Evolutionary conservation across 345 rosid species (phyloP).

Genomic region (Pistacia atlantica): DNA sequence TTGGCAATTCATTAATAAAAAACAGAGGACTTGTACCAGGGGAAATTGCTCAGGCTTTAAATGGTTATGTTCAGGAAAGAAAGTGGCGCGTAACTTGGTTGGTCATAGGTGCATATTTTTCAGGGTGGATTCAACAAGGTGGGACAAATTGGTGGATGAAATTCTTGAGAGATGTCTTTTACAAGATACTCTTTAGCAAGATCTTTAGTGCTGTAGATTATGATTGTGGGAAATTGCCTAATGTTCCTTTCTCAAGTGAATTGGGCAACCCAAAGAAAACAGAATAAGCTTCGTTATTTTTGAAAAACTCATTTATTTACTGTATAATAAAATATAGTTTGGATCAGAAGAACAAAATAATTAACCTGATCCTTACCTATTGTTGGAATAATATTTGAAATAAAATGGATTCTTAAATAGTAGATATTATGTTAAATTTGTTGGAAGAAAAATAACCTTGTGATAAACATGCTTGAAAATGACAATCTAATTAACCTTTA

Average conservation of each 20-base stretch:
- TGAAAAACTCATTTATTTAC: too few relatives aligned
- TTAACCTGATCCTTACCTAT: too few relatives aligned
- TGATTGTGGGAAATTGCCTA: conserved; percentile 44
- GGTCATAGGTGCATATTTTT: conserved; percentile 28
- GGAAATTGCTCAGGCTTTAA: conserved; percentile 21
- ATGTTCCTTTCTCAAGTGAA: background rate
- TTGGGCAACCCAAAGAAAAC: background rate
- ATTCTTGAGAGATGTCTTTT: conserved; percentile 35
- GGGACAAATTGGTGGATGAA: conserved; percentile 35
- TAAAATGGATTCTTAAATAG: too few relatives aligned
- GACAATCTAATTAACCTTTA: too few relatives aligned
- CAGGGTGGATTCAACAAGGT: conserved; percentile 42
- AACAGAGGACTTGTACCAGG: background rate
- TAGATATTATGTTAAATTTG: too few relatives aligned
- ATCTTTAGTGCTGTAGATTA: background rate
- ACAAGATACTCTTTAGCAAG: conserved; percentile 1
- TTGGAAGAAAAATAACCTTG: too few relatives aligned
- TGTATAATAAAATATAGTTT: too few relatives aligned
- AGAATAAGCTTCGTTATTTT: background rate
- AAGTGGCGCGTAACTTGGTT: conserved; percentile 34
- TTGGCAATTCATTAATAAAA: conserved; percentile 19
- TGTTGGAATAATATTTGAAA: too few relatives aligned
- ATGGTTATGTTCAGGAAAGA: conserved; percentile 34
- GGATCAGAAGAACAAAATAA: too few relatives aligned
- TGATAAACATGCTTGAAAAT: too few relatives aligned